phyloP scores from a whole-genome alignment of 1,284 basidiomycete genomes.

The Porodaedalea pini region DNA sequence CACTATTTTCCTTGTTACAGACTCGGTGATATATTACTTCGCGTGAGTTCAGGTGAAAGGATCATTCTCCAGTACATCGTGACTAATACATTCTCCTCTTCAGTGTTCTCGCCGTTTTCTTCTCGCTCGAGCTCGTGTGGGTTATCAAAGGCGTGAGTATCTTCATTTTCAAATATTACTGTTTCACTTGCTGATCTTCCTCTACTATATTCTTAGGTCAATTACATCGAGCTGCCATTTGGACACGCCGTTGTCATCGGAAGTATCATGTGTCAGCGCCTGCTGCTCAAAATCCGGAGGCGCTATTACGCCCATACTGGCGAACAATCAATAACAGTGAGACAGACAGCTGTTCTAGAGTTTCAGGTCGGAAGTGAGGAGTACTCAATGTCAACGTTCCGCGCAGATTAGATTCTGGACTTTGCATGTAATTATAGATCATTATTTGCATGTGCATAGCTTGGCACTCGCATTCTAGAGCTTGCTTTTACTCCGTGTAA shows the following conservation, averaged over 20 bases:
- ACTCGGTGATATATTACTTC: slow-evolving; percentile 9
- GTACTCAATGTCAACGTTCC: neutral
- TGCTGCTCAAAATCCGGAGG: neutral
- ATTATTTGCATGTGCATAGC: too few species aligned
- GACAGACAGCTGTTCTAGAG: neutral
- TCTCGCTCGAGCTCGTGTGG: neutral
- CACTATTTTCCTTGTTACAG: slow-evolving; percentile 5
- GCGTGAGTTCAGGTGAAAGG: neutral
- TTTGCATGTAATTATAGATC: too few species aligned
- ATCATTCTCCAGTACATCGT: too few species aligned
- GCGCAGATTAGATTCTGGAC: neutral
- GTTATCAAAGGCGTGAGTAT: slow-evolving; percentile 3
- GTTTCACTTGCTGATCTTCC: neutral
- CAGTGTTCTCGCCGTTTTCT: slow-evolving; percentile 1
- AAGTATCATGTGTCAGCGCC: slow-evolving; percentile 4
- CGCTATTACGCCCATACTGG: neutral
- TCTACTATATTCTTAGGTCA: neutral
- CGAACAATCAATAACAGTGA: neutral
- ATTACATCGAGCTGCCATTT: slow-evolving; percentile 6
- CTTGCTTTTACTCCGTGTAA: too few species aligned
- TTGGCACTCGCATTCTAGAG: too few species aligned
- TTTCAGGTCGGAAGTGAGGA: neutral
- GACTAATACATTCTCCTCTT: neutral
- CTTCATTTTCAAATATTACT: neutral
- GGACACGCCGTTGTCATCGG: slow-evolving; percentile 1